These are phyloP conservation scores for Malassezia globosa DNA, from an alignment of 1,284 basidiomycete genomes.

Conservation along the genomic window DNA sequence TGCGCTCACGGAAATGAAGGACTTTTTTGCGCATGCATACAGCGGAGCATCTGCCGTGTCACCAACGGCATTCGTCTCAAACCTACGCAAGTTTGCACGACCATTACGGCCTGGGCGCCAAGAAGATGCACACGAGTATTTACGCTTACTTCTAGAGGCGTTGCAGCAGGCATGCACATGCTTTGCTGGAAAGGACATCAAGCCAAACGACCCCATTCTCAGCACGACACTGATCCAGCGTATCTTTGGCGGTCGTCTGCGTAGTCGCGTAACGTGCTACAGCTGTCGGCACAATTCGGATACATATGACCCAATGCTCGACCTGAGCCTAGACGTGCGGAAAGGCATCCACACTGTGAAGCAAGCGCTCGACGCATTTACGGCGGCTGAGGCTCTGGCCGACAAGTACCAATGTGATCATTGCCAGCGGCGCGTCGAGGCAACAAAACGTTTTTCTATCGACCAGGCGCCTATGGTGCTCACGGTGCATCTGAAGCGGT, in stretches of 20 bases:
- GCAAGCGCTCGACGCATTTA: conserved; percentile 71
- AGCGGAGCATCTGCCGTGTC: conserved; percentile 16
- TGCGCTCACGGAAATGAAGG: conserved; percentile 29
- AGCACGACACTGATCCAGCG: conserved; percentile 88
- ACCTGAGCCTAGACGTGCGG: conserved; percentile 55
- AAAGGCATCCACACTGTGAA: conserved; percentile 57
- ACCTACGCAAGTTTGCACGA: conserved; percentile 64
- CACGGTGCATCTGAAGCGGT: conserved; percentile 92
- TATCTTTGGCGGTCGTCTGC: conserved; percentile 80
- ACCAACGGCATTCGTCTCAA: conserved; percentile 31
- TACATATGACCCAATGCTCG: conserved; percentile 88
- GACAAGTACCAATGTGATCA: conserved; percentile 99
- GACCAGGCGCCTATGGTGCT: conserved; percentile 79
- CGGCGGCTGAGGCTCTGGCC: conserved; percentile 66
- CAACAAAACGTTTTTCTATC: conserved; percentile 76
- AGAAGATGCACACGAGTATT: conserved; percentile 96
- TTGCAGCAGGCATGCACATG: conserved; percentile 73
- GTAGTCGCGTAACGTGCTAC: conserved; percentile 82
- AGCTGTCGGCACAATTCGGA: conserved; percentile 79
- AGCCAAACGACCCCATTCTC: conserved; percentile 53
- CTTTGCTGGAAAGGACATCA: conserved; percentile 59
- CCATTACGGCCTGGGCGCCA: conserved; percentile 81
- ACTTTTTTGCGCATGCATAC: conserved; percentile 57
- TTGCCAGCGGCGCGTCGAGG: conserved; percentile 75
- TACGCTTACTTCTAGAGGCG: conserved; percentile 84